Base-by-base conservation (phyloP, 2,329 filamentous ascomycete species). In the Colletotrichum magnum region DNA sequence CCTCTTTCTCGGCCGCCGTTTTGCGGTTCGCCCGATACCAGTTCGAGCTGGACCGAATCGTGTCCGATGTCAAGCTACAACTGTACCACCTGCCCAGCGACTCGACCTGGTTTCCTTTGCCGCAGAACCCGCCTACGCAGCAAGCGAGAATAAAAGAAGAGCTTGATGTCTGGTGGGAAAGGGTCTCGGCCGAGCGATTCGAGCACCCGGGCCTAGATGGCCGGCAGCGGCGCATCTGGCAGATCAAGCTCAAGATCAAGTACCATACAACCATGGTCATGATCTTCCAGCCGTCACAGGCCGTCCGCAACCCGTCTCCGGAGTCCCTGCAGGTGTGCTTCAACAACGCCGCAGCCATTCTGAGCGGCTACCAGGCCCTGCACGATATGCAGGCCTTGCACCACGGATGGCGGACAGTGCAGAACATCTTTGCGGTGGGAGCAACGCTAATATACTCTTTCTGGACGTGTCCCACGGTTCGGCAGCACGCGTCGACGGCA, bases 381-480 rank as follows among this genome's bases (percentile, higher is more conserved):
- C 74, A 78, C 57, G 74, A 77, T 45, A 54, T 75, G 6, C 76
- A 79, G 5, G 72, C 73, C 10, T 71, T 80, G 15, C 76, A 75
- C 41, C 72, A 71, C 72, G 79, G 72, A 70, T 82, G 80, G 80
- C 72, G 78, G 15, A 78, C 77, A 6, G 79, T 82, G 1, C 80
- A 82, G 45, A 79, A 77, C 6, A 77, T 82, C 6, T 82, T 81
- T 56, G 75, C 78, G 0, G 77, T 80, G 0, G 79, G 80, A 0
- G 78, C 79, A 3, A 81, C 78, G 0, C 74, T 82, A 6, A 76
- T 82, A 2, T 82, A 81, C 67, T 79, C 78, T 10, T 76, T 80
- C 50, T 81, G 78, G 77, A 79, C 77, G 0, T 81, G 77, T 3
- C 5, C 67, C 0, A 58, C 59, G 2, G 73, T 77, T 1, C 72